Evolutionary conservation across 2,329 filamentous ascomycete species (phyloP).

Genomic region (Neonectria faginata): DNA sequence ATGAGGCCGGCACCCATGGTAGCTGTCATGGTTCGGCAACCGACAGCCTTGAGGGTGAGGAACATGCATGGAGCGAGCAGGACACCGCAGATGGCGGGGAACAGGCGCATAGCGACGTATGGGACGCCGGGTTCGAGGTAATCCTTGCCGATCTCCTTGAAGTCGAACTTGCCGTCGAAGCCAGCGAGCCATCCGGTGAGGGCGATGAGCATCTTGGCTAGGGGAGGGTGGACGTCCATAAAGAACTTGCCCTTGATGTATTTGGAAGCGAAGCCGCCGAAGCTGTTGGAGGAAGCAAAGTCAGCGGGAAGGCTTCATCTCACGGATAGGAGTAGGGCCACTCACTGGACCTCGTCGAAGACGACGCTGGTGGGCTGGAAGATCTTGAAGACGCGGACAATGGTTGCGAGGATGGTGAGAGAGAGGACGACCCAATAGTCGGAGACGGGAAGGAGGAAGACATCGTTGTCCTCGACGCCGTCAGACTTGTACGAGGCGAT

Average conservation of each 20-base stretch:
- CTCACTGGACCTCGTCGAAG: slow-evolving; percentile 99
- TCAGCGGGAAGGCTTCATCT: slow-evolving; percentile 29
- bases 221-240: slow-evolving; percentile 99
- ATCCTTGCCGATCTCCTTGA: slow-evolving; percentile 99
- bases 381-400: slow-evolving; percentile 92
- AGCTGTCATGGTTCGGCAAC: slow-evolving; percentile 88
- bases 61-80: slow-evolving; percentile 93
- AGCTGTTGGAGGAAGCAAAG: slow-evolving; percentile 65
- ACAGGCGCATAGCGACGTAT: slow-evolving; percentile 96
- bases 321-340: slow-evolving; percentile 43
- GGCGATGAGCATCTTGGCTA: slow-evolving; percentile 96
- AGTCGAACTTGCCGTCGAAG: slow-evolving; percentile 96
- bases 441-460: slow-evolving; percentile 84
- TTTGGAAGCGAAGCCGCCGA: slow-evolving; percentile 97
- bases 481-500: slow-evolving; percentile 76
- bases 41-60: slow-evolving; percentile 89
- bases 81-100: slow-evolving; percentile 90
- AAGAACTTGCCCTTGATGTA: slow-evolving; percentile 99
- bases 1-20: slow-evolving; percentile 85
- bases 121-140: slow-evolving; percentile 95
- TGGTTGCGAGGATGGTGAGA: slow-evolving; percentile 79
- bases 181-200: slow-evolving; percentile 94
- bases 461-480: slow-evolving; percentile 88
- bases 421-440: slow-evolving; percentile 84
- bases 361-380: slow-evolving; percentile 97